Evolutionary conservation across 768 basidiomycete genomes (phyloP).

Genomic region (Xerocomus brunneocitrinus): DNA sequence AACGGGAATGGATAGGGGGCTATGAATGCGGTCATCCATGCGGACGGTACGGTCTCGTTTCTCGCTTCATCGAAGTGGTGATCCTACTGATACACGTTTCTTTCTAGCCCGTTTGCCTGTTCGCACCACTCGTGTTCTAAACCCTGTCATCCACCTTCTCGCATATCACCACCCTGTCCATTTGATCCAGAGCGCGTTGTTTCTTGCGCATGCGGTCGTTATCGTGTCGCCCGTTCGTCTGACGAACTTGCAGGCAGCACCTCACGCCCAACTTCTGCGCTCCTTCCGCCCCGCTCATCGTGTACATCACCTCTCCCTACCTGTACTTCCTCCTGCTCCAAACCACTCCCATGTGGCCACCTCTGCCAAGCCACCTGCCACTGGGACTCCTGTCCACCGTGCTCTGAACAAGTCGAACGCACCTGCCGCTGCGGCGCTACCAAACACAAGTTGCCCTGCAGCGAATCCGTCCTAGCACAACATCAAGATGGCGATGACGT

Average conservation of each 20-base stretch:
- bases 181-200: constrained; percentile 61
- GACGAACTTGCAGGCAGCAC: constrained; percentile 11
- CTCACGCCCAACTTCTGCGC: not conserved
- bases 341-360: constrained; percentile 69
- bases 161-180: constrained; percentile 59
- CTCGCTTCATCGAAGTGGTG: not conserved
- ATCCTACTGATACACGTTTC: not conserved
- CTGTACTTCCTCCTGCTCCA: constrained; percentile 66
- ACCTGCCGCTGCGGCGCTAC: constrained; percentile 87
- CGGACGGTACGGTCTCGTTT: constrained; percentile 39
- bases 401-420: constrained; percentile 59
- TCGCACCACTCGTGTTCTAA: constrained; percentile 69
- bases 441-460: constrained; percentile 49
- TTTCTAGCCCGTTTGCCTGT: constrained; percentile 63
- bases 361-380: constrained; percentile 71
- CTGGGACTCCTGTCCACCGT: constrained; percentile 74
- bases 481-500: constrained; percentile 20
- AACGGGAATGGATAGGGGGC: constrained; percentile 60
- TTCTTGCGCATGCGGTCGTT: constrained; percentile 81
- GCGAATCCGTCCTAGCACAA: constrained; percentile 13
- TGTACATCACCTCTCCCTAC: constrained; percentile 82
- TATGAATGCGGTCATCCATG: constrained; percentile 61
- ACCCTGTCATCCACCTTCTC: constrained; percentile 73
- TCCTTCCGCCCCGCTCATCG: constrained; percentile 39
- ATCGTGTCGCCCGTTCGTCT: constrained; percentile 35